Base-by-base conservation (phyloP, 202 grass and related monocot species). In the Digitaria exilis region DNA sequence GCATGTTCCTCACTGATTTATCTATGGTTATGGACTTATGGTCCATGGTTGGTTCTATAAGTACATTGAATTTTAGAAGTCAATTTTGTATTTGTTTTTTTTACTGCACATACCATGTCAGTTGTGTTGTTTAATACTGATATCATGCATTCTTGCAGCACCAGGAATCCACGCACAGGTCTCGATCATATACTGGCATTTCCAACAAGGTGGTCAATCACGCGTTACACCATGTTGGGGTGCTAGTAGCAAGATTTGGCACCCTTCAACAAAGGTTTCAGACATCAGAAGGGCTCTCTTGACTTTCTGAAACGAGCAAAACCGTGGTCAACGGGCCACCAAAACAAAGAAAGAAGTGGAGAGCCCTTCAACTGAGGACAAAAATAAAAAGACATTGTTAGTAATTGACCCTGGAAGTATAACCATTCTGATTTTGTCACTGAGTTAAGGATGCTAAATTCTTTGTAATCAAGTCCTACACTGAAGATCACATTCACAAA, bases 401-500 rank as follows among this genome's bases (percentile, higher is more conserved):
- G 31, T 49, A 61, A 29, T 35, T 81, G 71, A 87, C 50, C 35
- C 26, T 58, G 52, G n/a, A 54, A 69, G 12, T 90, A 87, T 41
- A 90, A 90, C 42, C 63, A 65, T 46, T 80, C 79, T 73, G 79
- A 83, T 69, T 90, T 90, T 80, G 50, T 69, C 24, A 75, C 34
- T 4, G 66, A 83, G 26, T 83, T 35, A 78, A 83, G 32, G 34
- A 86, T 77, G 84, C 80, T 66, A 86, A 46, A 21, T 84, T 90
- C 77, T 90, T 86, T 45, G 77, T 90, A 35, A 90, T 90, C 83
- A 90, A 90, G 28, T 90, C 88, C 16, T 83, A 79, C 39, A 86
- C 54, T 16, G 84, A 90, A 65, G 88, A 90, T 69, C 67, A 90
- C 63, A 31, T 90, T 46, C 80, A 90, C 73, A 86, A 83, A 75